A percentile compares a stretch with the other conserved stretches of the same genome.
Evolutionary conservation across 2,329 filamentous ascomycete species (phyloP).

Genomic region (Metarhizium guizhouense): DNA sequence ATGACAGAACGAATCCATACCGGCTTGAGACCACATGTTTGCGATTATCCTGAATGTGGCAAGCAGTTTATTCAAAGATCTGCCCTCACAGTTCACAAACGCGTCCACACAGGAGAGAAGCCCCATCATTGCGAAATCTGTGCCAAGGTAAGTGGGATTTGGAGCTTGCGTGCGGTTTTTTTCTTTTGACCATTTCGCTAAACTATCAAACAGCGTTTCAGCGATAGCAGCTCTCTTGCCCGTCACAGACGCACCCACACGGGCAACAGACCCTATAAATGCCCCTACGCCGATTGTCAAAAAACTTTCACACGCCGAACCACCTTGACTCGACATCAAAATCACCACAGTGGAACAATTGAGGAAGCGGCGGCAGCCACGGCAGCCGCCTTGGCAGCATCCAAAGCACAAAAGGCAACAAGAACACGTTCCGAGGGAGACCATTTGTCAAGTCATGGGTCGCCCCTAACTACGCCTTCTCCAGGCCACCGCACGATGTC

Average conservation of each 20-base stretch:
- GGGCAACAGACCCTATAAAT: conserved; percentile 93
- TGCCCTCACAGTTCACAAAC: conserved; percentile 87
- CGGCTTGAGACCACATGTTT: conserved; percentile 82
- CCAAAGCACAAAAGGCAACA: conserved; percentile 27
- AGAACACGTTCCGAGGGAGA: conserved; percentile 60
- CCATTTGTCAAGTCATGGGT: conserved; percentile 61
- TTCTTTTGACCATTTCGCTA: not conserved
- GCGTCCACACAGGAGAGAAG: conserved; percentile 96
- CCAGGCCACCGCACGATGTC: conserved; percentile 72
- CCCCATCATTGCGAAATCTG: conserved; percentile 96
- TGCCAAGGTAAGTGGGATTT: conserved; percentile 63
- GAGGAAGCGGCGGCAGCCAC: conserved; percentile 88
- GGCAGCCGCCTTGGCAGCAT: conserved; percentile 67
- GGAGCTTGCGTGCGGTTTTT: not conserved
- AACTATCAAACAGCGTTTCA: conserved; percentile 64
- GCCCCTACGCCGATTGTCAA: conserved; percentile 92
- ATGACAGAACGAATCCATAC: conserved; percentile 88
- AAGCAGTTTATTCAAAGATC: conserved; percentile 98
- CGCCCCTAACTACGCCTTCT: conserved; percentile 72
- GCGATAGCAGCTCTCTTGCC: conserved; percentile 89
- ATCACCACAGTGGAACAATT: conserved; percentile 89
- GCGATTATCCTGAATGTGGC: conserved; percentile 78
- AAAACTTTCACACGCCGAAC: conserved; percentile 97
- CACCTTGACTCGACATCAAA: conserved; percentile 90
- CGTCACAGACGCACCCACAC: conserved; percentile 92